Base-by-base conservation (phyloP, 768 basidiomycete genomes). In the Filobasidium wieringae region DNA sequence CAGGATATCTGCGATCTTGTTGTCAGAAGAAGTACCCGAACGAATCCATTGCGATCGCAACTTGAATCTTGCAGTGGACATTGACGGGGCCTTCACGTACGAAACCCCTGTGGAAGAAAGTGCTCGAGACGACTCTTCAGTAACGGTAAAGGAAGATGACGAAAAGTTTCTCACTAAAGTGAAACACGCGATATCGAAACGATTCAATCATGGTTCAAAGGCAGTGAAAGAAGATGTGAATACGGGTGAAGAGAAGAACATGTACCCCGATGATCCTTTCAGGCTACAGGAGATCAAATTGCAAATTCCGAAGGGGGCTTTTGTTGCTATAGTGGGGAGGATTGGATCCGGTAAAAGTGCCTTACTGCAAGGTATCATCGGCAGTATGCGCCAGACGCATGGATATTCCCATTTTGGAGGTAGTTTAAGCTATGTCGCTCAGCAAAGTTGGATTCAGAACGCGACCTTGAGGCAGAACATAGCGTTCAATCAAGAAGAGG, bases 11-110 rank as follows among this genome's bases (percentile, higher is more conserved):
- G 49, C 53, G 6, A 51, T 62, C 4, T 30, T 62, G n/a, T 19
- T 40, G 7, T 37, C 51, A 24, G 82, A 84, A 55, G 83, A 84
- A 60, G 75, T 81, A 1, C 68, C 66, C 0, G 76, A 78, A 14
- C 75, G 78, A 1, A 79, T 81, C 47, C 58, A 56, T 15, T 77
- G 83, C 51, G 78, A 81, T 33, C 53, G 63, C 6, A 61, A 70
- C 6, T 65, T 69, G 26, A 63, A 70, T 19, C 64, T 64, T 19
- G 82, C 80, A 2, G 69, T 84, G 8, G 71, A 76, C 0, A 73
- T 80, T 6, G 74, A 57, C 19, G 72, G 67, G 0, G 62, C 62
- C 34, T 72, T 66, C 41, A 58, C 65, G 5, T 72, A 66, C 60
- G 69, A 72, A 32, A 53, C 58, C 1, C 55, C 58, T 30, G 57